Base-by-base conservation (phyloP, 2,329 filamentous ascomycete genomes). In the Huntiella abstrusa region DNA sequence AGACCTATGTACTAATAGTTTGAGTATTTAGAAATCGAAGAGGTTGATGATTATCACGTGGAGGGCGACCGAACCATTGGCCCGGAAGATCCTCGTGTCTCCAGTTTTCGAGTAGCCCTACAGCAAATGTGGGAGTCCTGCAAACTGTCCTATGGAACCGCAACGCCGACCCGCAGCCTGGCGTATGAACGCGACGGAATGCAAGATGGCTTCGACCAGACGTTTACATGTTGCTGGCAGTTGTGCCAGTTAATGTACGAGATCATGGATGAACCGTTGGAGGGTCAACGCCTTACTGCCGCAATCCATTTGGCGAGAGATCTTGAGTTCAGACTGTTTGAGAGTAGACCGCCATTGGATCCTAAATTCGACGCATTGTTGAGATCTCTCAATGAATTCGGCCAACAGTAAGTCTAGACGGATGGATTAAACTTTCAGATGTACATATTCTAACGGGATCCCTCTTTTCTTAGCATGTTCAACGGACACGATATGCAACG, bases 141-240 rank as follows among this genome's bases (percentile, higher is more conserved):
- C 64, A 95, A 94, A 57, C 93, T 86, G 0, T 66, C 95, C 32
- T 84, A 85, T 28, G 22, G 22, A 3, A 28, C 22, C 8, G 22
- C 22, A 28, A 28, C 22, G 4, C 22, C 22, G 3, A 28, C 22
- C 22, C 22, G 22, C 7, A 28, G 22, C 54, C 72, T 83, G 15
- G 78, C 86, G 32, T 88, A 91, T 60, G 77, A 75, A 58, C 81
- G 73, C 54, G 78, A 80, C 1, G 78, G 77, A 10, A 79, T 75
- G 8, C 79, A 80, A 1, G 80, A 85, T 53, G 74, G 80, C 22
- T 83, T 93, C 57, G 84, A 93, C 58, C 80, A 81, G 54, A 86
- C 87, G 0, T 95, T 87, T 88, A 85, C 83, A 59, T 83, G 81
- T 51, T 96, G 87, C 62, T 96, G 87, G 88, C 82, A 80, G 54